Evolutionary conservation across 345 rosid genomes (phyloP).

Genomic region (Crucihimalaya himalaica): DNA sequence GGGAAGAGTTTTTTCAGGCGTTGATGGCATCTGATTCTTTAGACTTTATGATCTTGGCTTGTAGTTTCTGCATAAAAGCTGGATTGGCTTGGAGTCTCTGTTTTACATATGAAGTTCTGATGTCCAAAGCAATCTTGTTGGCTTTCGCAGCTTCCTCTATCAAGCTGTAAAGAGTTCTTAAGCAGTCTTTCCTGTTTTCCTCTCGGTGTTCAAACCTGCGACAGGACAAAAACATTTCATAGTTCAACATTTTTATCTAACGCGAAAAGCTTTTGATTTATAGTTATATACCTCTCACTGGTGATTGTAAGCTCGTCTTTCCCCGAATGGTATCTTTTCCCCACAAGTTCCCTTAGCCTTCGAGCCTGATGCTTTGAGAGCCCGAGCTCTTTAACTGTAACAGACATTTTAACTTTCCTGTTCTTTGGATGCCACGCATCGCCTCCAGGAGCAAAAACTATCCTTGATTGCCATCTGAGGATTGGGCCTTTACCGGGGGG

Average conservation of each 20-base stretch:
- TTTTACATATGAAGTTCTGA: conserved; percentile 72
- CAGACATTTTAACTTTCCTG: conserved; percentile 85
- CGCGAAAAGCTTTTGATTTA: neutral
- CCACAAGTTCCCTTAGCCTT: conserved; percentile 77
- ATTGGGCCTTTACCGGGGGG: conserved; percentile 94
- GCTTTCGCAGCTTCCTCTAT: conserved; percentile 92
- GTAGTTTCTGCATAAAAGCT: conserved; percentile 86
- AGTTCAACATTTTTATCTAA: conserved; percentile 9
- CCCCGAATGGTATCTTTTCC: conserved; percentile 91
- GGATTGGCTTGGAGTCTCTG: conserved; percentile 76
- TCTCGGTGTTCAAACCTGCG: conserved; percentile 90
- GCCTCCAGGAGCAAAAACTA: conserved; percentile 91
- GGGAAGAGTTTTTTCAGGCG: conserved; percentile 35
- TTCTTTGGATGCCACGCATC: conserved; percentile 99
- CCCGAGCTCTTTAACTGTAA: conserved; percentile 93
- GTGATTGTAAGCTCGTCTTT: conserved; percentile 93
- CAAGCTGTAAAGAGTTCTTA: conserved; percentile 71
- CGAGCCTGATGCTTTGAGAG: conserved; percentile 80
- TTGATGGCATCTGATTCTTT: conserved; percentile 44
- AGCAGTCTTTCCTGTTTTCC: conserved; percentile 95
- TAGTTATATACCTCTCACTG: conserved; percentile 71
- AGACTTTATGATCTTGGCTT: conserved; percentile 53
- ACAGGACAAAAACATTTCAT: conserved; percentile 28
- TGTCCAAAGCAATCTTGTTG: conserved; percentile 67
- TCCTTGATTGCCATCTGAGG: conserved; percentile 87